phyloP scores from a whole-genome alignment of 2,329 filamentous ascomycete species.

The Penicillium rolfsii region DNA sequence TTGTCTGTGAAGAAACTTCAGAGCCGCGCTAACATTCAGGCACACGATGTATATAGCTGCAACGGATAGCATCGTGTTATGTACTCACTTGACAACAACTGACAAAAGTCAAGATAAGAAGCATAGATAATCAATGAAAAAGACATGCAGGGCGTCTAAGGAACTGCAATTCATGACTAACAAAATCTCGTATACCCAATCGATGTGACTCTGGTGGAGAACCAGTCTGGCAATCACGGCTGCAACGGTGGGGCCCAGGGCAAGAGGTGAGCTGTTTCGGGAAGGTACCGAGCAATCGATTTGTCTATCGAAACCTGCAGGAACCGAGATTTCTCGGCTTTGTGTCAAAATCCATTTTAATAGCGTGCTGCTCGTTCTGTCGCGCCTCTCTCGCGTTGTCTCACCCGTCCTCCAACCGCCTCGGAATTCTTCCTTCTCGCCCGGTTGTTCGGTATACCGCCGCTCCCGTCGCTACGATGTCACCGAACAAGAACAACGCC shows the following conservation, averaged over 20 bases:
- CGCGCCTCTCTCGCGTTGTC: background rate
- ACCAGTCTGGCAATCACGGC: background rate
- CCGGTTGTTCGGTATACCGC: background rate
- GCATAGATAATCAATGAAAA: slow-evolving; percentile 1
- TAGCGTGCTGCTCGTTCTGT: background rate
- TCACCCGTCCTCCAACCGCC: background rate
- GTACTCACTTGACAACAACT: background rate
- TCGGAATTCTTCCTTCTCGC: background rate
- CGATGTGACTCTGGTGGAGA: background rate
- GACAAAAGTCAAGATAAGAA: slow-evolving; percentile 2
- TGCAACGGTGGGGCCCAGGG: background rate
- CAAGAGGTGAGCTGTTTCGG: slow-evolving; percentile 1
- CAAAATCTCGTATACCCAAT: background rate
- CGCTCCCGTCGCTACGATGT: background rate
- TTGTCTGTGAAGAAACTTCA: background rate
- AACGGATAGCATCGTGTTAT: background rate
- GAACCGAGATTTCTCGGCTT: slow-evolving; percentile 5
- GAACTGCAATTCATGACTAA: background rate
- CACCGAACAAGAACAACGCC: slow-evolving; percentile 6
- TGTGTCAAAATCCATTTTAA: background rate
- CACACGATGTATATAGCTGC: background rate
- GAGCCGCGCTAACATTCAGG: background rate
- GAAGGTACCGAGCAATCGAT: background rate
- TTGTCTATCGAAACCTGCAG: background rate
- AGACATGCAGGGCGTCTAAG: background rate